phyloP scores from a whole-genome alignment of 2,329 filamentous ascomycete species.

The Colletotrichum sp. region DNA sequence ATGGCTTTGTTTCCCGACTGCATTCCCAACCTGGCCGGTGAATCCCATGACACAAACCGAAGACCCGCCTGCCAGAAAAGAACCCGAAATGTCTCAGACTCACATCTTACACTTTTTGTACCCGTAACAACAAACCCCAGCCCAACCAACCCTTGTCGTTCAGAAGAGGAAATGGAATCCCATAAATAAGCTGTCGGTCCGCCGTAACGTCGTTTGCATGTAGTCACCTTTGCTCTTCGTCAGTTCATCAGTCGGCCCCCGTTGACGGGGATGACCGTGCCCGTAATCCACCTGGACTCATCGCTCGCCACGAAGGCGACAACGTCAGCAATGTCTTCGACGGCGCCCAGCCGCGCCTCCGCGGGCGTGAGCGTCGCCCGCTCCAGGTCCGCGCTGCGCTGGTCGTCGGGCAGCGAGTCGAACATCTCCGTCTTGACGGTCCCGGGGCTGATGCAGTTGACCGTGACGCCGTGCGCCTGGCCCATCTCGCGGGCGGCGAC shows the following conservation, averaged over 20 bases:
- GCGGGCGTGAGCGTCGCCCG: constrained; percentile 20
- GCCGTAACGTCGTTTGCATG: background rate
- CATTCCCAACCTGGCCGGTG: background rate
- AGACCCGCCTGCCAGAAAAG: background rate
- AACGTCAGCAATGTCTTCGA: constrained; percentile 23
- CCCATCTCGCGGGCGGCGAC: constrained; percentile 23
- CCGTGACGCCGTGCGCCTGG: constrained; percentile 21
- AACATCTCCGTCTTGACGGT: constrained; percentile 23
- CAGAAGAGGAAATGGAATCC: background rate
- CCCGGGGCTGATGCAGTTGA: constrained; percentile 23
- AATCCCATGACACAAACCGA: background rate
- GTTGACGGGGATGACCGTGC: constrained; percentile 22
- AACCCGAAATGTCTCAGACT: constrained; percentile 9
- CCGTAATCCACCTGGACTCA: constrained; percentile 23
- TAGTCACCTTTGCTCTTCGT: background rate
- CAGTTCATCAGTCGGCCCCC: constrained; percentile 22
- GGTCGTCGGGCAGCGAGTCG: constrained; percentile 19
- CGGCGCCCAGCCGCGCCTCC: constrained; percentile 21
- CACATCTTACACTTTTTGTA: constrained; percentile 7
- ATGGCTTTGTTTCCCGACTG: background rate
- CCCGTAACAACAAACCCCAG: background rate
- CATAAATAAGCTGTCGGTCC: background rate
- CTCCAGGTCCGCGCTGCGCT: constrained; percentile 19
- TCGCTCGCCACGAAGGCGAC: constrained; percentile 23
- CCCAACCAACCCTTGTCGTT: background rate